phyloP scores from a whole-genome alignment of 257 asterid species.

The Rehmannia glutinosa region DNA sequence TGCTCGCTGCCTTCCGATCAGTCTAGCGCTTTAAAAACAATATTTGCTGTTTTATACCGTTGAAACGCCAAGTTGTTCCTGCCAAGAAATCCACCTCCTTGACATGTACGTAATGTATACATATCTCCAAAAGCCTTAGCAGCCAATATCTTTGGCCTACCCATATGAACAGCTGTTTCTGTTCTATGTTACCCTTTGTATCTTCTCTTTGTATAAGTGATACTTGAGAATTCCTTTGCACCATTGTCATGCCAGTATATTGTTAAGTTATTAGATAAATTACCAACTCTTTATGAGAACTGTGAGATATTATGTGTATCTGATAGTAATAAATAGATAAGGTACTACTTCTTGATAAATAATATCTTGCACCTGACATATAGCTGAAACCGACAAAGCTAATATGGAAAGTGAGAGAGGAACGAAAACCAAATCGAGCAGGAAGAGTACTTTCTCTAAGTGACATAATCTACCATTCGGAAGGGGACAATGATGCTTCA shows the following conservation, averaged over 20 bases:
- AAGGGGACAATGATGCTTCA: conserved; percentile 63
- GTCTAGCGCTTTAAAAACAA: background rate
- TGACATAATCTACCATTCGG: conserved; percentile 80
- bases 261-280: background rate
- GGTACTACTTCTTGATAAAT: background rate
- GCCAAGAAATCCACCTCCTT: too few relatives aligned
- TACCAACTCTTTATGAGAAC: background rate
- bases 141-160: background rate
- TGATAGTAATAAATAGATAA: conserved; percentile 4
- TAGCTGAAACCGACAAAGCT: conserved; percentile 73
- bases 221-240: background rate
- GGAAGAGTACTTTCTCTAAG: conserved; percentile 68
- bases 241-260: background rate
- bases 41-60: background rate
- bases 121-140: too few relatives aligned
- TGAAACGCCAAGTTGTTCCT: background rate
- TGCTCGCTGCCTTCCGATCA: conserved; percentile 2
- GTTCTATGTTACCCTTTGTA: background rate
- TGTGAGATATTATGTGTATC: background rate
- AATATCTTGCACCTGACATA: conserved; percentile 23
- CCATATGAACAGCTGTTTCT: background rate
- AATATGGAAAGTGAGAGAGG: conserved; percentile 49
- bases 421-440: conserved; percentile 47
- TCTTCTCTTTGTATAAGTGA: background rate
- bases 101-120: too few relatives aligned